Percentiles rank a stretch among this genome's conserved stretches.
These are phyloP conservation scores for Amesomyces nigricolor DNA, from an alignment of 2,329 filamentous ascomycete genomes.

Conservation along the genomic window DNA sequence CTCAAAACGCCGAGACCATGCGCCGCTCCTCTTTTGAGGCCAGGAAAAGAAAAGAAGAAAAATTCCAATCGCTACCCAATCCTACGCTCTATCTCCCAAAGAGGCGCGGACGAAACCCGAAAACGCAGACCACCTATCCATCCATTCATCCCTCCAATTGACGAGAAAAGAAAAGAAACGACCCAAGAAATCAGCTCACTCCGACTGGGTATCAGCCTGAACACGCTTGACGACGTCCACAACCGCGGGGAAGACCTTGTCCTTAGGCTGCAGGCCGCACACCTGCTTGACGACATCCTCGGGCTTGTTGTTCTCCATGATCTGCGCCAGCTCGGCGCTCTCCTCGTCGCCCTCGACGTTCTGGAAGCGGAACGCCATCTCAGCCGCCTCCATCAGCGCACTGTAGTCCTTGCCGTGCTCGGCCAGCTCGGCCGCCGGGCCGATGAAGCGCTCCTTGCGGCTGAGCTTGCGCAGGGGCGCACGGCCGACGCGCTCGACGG, in stretches of 20 bases:
- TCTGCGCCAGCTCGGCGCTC: constrained; percentile 76
- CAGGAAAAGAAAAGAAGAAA: background rate
- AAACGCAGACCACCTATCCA: background rate
- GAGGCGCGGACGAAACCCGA: background rate
- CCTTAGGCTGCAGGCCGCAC: constrained; percentile 69
- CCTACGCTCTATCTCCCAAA: background rate
- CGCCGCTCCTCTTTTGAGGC: background rate
- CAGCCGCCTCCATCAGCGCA: constrained; percentile 72
- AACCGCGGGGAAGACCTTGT: constrained; percentile 73
- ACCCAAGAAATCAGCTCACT: constrained; percentile 11
- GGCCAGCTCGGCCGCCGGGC: constrained; percentile 81
- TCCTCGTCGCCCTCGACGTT: constrained; percentile 89
- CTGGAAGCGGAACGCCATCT: constrained; percentile 94
- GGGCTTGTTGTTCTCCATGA: constrained; percentile 68
- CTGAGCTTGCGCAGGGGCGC: constrained; percentile 90
- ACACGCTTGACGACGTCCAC: constrained; percentile 77
- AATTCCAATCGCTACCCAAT: constrained; percentile 5
- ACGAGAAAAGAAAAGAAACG: constrained; percentile 9
- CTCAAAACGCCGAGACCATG: constrained; percentile 13
- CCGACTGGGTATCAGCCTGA: constrained; percentile 51
- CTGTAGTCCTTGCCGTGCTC: constrained; percentile 69
- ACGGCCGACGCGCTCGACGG: constrained; percentile 90
- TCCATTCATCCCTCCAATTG: background rate
- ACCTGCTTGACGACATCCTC: constrained; percentile 74
- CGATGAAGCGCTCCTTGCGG: constrained; percentile 93